A percentile compares a stretch with the other conserved stretches of the same genome.
Evolutionary conservation across 805 yeast genomes (phyloP).

Genomic region (Cyberlindnera nakhonratchasimensis): DNA sequence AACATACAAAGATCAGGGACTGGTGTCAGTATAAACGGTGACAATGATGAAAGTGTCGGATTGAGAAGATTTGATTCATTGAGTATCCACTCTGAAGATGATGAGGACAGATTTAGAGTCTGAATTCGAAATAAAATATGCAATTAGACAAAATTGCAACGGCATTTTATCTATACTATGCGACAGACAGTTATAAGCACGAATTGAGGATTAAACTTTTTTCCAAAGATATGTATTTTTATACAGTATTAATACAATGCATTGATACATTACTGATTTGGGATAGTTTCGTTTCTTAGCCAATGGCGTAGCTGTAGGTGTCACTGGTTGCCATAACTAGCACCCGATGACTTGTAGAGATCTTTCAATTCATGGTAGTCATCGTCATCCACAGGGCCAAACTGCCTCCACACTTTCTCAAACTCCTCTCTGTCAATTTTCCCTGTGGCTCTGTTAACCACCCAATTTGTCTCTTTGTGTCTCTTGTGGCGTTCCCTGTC

Average conservation of each 20-base stretch:
- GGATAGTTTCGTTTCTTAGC: too few relatives aligned
- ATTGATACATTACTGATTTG: too few relatives aligned
- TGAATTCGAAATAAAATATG: conserved; percentile 1
- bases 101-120: conserved; percentile 32
- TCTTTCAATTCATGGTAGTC: conserved; percentile 53
- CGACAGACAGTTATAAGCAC: too few relatives aligned
- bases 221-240: neutral
- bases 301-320: neutral
- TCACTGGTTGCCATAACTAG: conserved; percentile 39
- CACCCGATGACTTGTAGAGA: conserved; percentile 49
- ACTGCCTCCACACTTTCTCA: conserved; percentile 40
- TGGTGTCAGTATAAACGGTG: conserved; percentile 29
- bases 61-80: conserved; percentile 61
- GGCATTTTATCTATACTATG: too few relatives aligned
- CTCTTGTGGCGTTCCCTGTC: conserved; percentile 90
- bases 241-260: too few relatives aligned
- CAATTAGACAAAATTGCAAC: conserved; percentile 1
- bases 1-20: conserved; percentile 48
- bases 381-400: conserved; percentile 36
- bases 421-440: conserved; percentile 45
- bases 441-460: conserved; percentile 47
- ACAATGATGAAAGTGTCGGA: conserved; percentile 48
- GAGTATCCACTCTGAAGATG: conserved; percentile 35
- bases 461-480: conserved; percentile 79
- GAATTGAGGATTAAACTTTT: too few relatives aligned